Evolutionary conservation across 1,139 yeast genomes (phyloP).

Genomic region (Pichia sp.): DNA sequence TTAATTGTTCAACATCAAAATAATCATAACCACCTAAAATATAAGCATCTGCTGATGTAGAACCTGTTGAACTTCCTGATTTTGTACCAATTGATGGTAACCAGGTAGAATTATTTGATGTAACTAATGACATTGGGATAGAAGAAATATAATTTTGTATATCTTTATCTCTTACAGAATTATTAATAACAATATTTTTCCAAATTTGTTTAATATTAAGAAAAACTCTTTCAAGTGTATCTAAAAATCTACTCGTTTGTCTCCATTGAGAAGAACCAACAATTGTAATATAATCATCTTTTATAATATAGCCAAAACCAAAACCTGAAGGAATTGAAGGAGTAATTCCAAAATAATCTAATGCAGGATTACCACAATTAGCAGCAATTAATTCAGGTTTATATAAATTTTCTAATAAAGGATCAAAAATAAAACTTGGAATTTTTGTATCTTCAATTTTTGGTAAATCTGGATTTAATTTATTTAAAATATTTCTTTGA

Average conservation of each 20-base stretch:
- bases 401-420: constrained; percentile 31
- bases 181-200: constrained; percentile 27
- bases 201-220: constrained; percentile 47
- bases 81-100: constrained; percentile 4
- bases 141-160: constrained; percentile 24
- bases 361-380: constrained; percentile 77
- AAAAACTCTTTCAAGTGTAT: constrained; percentile 56
- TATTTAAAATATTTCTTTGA: constrained; percentile 39
- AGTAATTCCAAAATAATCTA: constrained; percentile 66
- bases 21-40: constrained; percentile 69
- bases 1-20: constrained; percentile 60
- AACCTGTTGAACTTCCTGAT: not conserved
- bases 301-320: constrained; percentile 71
- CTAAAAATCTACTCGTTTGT: constrained; percentile 63
- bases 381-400: constrained; percentile 37
- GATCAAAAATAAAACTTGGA: constrained; percentile 38
- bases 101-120: constrained; percentile 25
- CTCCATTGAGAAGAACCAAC: constrained; percentile 63
- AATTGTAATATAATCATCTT: constrained; percentile 59
- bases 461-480: constrained; percentile 32
- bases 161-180: constrained; percentile 22
- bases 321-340: constrained; percentile 73
- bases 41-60: constrained; percentile 17
- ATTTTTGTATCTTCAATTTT: constrained; percentile 20
- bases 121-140: constrained; percentile 29